phyloP scores from a whole-genome alignment of 75 land plant genomes.

The Cupressus sempervirens region DNA sequence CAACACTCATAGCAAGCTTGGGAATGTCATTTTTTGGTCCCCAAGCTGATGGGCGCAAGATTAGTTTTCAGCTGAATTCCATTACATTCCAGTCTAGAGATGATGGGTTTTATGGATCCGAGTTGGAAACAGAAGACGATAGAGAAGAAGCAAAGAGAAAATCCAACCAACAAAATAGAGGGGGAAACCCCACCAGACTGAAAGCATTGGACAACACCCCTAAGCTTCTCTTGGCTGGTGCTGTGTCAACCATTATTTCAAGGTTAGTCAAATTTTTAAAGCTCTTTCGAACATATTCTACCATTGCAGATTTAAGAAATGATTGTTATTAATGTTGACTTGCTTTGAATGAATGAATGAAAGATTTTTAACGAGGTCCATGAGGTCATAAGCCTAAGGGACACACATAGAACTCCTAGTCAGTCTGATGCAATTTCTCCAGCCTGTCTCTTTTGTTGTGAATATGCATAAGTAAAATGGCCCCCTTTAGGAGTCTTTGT shows the following conservation, averaged over 20 bases:
- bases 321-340: not conserved
- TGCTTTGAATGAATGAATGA: too few species aligned
- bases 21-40: conserved; percentile 12
- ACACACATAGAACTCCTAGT: too few species aligned
- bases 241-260: conserved; percentile 30
- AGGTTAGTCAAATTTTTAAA: conserved; percentile 9
- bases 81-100: conserved; percentile 8
- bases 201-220: conserved; percentile 16
- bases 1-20: conserved; percentile 27
- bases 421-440: too few species aligned
- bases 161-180: conserved; percentile 2
- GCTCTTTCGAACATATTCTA: not conserved
- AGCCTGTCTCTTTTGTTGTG: too few species aligned
- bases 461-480: too few species aligned
- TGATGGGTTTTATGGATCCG: not conserved
- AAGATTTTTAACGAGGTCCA: too few species aligned
- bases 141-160: not conserved
- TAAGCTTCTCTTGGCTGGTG: conserved; percentile 30
- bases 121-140: not conserved
- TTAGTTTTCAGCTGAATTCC: not conserved
- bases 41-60: not conserved
- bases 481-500: too few species aligned
- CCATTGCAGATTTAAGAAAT: not conserved
- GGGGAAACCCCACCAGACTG: conserved; percentile 15
- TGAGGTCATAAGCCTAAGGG: too few species aligned